These are phyloP conservation scores for Cryptomeria japonica DNA, from an alignment of 75 land plant genomes.

Conservation along the genomic window DNA sequence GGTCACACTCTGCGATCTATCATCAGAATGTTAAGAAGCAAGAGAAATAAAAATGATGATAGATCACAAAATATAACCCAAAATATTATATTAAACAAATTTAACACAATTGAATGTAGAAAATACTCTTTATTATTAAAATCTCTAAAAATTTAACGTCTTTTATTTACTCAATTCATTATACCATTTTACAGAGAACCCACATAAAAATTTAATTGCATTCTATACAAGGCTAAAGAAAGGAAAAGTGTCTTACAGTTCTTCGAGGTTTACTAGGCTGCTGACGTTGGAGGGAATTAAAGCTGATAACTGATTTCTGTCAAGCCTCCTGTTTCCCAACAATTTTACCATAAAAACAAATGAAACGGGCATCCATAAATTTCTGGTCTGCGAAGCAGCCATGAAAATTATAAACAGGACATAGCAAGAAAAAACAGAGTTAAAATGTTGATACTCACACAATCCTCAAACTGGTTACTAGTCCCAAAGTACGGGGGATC, in stretches of 20 bases:
- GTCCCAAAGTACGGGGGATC: conserved; percentile 15
- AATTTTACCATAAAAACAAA: background rate
- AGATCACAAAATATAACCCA: too few species aligned
- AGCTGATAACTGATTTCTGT: conserved; percentile 20
- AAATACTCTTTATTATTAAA: too few species aligned
- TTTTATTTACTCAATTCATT: too few species aligned
- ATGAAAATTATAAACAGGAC: background rate
- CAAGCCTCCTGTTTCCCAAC: conserved; percentile 17
- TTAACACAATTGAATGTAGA: too few species aligned
- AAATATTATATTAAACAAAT: too few species aligned
- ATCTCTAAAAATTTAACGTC: too few species aligned
- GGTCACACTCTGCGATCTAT: too few species aligned
- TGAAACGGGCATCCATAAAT: conserved; percentile 20
- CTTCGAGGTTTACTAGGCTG: conserved; percentile 10
- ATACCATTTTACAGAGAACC: too few species aligned
- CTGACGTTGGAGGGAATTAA: conserved; percentile 16
- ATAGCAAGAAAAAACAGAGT: background rate
- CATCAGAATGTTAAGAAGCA: too few species aligned
- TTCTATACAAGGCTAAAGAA: background rate
- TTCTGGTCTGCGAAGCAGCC: conserved; percentile 27
- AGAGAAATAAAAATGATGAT: too few species aligned
- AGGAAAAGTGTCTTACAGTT: conserved; percentile 18
- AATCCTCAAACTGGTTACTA: background rate
- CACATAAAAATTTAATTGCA: background rate
- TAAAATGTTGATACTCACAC: conserved; percentile 9